Conservation (phyloP, 1,284 basidiomycete genomes). For the Pseudozyma flocculosa region DNA sequence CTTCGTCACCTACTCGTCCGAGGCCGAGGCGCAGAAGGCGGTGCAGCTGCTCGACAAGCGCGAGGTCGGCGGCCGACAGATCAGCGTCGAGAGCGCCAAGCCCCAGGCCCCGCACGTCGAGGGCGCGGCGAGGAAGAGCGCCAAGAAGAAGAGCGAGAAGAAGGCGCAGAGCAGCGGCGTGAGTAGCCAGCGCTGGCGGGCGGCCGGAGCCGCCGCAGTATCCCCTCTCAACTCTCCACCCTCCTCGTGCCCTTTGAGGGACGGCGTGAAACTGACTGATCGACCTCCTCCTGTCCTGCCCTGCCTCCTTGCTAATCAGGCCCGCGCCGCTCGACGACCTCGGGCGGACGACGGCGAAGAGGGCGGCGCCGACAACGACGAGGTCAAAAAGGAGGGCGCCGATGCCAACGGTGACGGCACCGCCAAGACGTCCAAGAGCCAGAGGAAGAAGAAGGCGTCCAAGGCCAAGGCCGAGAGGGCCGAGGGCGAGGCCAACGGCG, state of each 20-base stretch:
- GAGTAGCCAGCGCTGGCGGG: no score
- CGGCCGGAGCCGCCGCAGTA: no score
- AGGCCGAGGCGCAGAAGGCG: slow-evolving; percentile 46
- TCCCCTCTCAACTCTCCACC: no score
- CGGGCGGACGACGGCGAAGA: slow-evolving; percentile 49
- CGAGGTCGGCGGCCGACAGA: slow-evolving; percentile 48
- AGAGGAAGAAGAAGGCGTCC: slow-evolving; percentile 35
- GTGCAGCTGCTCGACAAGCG: slow-evolving; percentile 48
- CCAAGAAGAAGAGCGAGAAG: slow-evolving; percentile 17
- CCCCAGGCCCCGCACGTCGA: slow-evolving; percentile 34
- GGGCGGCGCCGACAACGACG: slow-evolving; percentile 29
- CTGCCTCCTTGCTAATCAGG: not conserved
- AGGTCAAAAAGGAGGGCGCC: slow-evolving; percentile 17
- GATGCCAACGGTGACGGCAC: slow-evolving; percentile 20
- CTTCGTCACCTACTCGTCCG: slow-evolving; percentile 51
- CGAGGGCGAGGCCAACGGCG: slow-evolving; percentile 11
- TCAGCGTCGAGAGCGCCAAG: slow-evolving; percentile 52
- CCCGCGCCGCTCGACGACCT: slow-evolving; percentile 33
- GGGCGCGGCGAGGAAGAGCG: slow-evolving; percentile 23
- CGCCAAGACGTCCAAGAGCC: slow-evolving; percentile 37
- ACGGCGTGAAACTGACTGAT: no score
- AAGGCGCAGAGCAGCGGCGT: not conserved
- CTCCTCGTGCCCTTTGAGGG: no score
- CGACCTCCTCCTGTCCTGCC: no score
- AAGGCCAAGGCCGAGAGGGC: slow-evolving; percentile 16